Conservation (phyloP, 2,329 filamentous ascomycete species). For the Macroventuria anomochaeta region DNA sequence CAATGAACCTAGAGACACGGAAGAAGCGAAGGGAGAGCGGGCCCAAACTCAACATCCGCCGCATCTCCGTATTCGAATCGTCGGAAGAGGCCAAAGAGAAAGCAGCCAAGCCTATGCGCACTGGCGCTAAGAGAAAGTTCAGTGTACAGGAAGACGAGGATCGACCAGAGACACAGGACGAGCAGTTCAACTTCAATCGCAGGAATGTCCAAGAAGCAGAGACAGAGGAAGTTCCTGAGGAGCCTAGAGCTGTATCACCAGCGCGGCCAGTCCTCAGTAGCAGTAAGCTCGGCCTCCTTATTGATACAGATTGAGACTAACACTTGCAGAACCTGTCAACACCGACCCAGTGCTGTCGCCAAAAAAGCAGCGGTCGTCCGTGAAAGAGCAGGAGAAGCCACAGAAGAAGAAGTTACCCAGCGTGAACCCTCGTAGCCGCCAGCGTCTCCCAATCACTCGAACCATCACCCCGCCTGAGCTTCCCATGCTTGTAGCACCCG, state of each 20-base stretch:
- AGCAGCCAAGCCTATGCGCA: slow-evolving; percentile 45
- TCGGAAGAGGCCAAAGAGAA: slow-evolving; percentile 44
- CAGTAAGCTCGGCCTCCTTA: slow-evolving; percentile 44
- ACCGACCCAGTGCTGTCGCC: slow-evolving; percentile 54
- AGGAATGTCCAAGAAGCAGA: slow-evolving; percentile 34
- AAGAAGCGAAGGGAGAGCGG: slow-evolving; percentile 60
- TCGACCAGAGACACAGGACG: slow-evolving; percentile 36
- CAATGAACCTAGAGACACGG: slow-evolving; percentile 60
- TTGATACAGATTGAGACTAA: slow-evolving; percentile 24
- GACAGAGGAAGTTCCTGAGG: slow-evolving; percentile 24
- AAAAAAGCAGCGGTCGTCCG: slow-evolving; percentile 46
- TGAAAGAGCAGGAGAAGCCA: slow-evolving; percentile 33
- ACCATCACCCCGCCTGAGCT: slow-evolving; percentile 30
- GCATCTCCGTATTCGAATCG: slow-evolving; percentile 53
- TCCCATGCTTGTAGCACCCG: slow-evolving; percentile 27
- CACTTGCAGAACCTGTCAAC: slow-evolving; percentile 57
- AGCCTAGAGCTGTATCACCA: slow-evolving; percentile 27
- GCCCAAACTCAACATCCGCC: slow-evolving; percentile 51
- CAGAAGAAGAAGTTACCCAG: slow-evolving; percentile 35
- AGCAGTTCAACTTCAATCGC: slow-evolving; percentile 58
- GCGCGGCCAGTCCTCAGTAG: slow-evolving; percentile 50
- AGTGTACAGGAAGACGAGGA: slow-evolving; percentile 60
- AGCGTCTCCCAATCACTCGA: slow-evolving; percentile 35
- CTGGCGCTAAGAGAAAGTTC: slow-evolving; percentile 65
- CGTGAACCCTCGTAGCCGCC: slow-evolving; percentile 32